Evolutionary conservation across 768 basidiomycete genomes (phyloP), one percentile per base, ranked within the genome.

Genomic region (Epithele typhae): DNA sequence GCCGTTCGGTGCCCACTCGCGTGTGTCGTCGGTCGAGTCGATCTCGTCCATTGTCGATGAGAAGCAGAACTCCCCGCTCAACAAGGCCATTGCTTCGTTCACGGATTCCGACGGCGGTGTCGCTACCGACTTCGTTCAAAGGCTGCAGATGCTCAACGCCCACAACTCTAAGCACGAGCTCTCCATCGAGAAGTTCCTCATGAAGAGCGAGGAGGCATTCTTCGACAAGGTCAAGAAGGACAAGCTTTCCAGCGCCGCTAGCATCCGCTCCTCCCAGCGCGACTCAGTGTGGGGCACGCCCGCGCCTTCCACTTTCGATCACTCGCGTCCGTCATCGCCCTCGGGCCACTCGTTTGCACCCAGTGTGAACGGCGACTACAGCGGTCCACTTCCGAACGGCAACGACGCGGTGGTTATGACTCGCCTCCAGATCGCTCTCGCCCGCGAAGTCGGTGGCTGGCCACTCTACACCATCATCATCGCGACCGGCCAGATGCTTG

Each of bases 41-140:
- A 93, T 95, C 46, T 82, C 87, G 12, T 86, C 89, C 3, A 92
- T 95, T 43, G 85, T 92, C 24, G 91, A 93, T 52, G 92, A 95
- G 57, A 95, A 95, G 71, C 72, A 75, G 1, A 87, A 87, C 52
- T 92, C 93, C 19, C 92, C 93, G 10, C 70, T 95, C 49, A 96
- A 96, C 71, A 95, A 94, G 67, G 91, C 92, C 10, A 90, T 92
- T 58, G 85, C 85, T 43, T 85, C 91, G 49, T 96, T 96, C 68
- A 95, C 93, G 18, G 93, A 95, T 64, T 76, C 89, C 1, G 92
- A 95, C 62, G 93, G 93, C 27, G 90, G 90, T 38, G 92, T 96
- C 40, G 87, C 92, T 9, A 78, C 84, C 27, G 84, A 89, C 46
- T 96, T 95, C 65, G 88, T 92, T 8, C 81, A 87, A 58, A 92